These are phyloP conservation scores for Tranzscheliella williamsii DNA, from an alignment of 1,284 basidiomycete species.

Conservation along the genomic window DNA sequence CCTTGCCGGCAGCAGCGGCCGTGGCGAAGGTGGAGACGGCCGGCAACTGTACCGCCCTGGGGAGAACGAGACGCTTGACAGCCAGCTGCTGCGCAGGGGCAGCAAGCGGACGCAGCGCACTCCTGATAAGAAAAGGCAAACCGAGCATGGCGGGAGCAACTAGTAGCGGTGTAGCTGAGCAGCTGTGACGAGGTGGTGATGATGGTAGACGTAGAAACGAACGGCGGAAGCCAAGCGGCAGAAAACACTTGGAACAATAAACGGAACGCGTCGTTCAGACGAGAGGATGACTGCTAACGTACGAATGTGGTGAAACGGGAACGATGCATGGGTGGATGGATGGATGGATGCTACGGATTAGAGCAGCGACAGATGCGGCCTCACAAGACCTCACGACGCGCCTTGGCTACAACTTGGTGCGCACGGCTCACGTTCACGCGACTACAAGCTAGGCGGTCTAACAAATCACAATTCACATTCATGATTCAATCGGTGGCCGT, in stretches of 20 bases:
- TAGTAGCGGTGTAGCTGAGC: too few species aligned
- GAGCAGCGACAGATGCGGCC: too few species aligned
- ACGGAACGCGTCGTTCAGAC: neutral
- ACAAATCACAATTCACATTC: too few species aligned
- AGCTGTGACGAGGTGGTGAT: neutral
- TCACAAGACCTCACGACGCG: too few species aligned
- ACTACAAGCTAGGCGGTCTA: too few species aligned
- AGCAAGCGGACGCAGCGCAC: neutral
- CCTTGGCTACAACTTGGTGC: too few species aligned
- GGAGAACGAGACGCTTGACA: neutral
- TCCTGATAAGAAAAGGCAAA: neutral
- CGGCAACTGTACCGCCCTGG: neutral
- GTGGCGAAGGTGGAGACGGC: constrained; percentile 23
- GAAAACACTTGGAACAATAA: too few species aligned
- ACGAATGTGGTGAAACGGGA: neutral
- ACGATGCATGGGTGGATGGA: neutral
- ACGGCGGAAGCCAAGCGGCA: too few species aligned
- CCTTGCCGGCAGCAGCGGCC: constrained; percentile 21
- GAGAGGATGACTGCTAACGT: too few species aligned
- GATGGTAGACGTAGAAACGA: neutral
- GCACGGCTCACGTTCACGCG: too few species aligned
- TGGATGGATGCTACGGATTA: neutral
- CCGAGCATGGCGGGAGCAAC: neutral
- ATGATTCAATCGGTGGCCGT: too few species aligned
- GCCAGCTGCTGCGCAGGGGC: neutral